Percentiles rank a stretch among this genome's conserved stretches.
Evolutionary conservation across 139 green algal genomes (phyloP).

Genomic region (Chlorella sp.): DNA sequence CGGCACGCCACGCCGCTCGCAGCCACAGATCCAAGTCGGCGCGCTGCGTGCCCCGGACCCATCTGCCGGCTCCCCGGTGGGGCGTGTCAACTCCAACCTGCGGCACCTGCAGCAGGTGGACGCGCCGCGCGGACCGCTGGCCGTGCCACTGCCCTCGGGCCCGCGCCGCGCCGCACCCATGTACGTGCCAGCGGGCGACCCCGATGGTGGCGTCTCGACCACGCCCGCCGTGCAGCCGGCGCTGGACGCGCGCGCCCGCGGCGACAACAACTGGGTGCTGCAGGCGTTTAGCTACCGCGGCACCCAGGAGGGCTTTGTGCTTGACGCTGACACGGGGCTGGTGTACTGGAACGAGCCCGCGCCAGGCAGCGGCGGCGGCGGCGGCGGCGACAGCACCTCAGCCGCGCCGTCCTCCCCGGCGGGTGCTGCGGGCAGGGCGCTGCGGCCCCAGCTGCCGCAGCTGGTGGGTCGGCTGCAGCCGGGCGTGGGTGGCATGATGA

Average conservation of each 20-base stretch:
- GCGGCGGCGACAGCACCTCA: neutral
- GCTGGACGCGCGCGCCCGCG: neutral
- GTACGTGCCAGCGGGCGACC: conserved; percentile 5
- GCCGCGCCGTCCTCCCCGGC: neutral
- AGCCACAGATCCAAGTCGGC: too few species aligned
- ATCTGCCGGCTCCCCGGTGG: too few species aligned
- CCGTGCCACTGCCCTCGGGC: neutral
- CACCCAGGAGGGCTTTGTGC: conserved; percentile 1
- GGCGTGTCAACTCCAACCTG: neutral
- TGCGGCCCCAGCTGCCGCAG: neutral
- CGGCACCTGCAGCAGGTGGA: neutral
- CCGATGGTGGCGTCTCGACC: neutral
- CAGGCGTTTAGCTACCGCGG: conserved; percentile 8
- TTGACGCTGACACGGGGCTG: conserved; percentile 9
- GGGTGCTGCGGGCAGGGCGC: neutral
- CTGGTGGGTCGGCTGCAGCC: conserved; percentile 11
- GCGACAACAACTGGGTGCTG: neutral
- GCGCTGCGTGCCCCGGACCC: neutral
- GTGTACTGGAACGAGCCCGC: conserved; percentile 6
- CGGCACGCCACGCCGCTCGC: neutral
- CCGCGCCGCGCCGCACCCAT: neutral
- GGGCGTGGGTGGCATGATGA: conserved; percentile 5
- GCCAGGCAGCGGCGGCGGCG: conserved; percentile 1
- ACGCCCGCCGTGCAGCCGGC: neutral
- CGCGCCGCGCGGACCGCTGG: neutral